Conservation (phyloP, 1,284 basidiomycete species). For the Agaricales sp. region DNA sequence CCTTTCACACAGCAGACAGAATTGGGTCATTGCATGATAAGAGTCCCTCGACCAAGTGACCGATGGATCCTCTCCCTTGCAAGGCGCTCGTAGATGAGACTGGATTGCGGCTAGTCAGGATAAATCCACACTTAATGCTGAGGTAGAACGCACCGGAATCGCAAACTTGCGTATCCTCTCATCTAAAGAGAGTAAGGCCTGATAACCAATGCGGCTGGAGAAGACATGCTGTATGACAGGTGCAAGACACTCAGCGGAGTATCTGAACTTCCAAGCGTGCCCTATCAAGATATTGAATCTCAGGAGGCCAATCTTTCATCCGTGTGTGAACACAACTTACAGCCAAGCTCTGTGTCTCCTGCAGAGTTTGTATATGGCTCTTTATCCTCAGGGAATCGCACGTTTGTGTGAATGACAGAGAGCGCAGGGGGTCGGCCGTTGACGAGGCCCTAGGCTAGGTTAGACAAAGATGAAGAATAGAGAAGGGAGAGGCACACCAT, state of each 20-base stretch:
- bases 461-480: conserved; percentile 4
- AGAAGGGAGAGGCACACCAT: conserved; percentile 23
- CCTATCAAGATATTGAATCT: conserved; percentile 19
- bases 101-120: too few species aligned
- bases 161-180: conserved; percentile 34
- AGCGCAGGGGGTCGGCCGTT: conserved; percentile 37
- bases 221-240: conserved; percentile 32
- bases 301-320: too few species aligned
- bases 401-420: conserved; percentile 34
- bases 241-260: conserved; percentile 33
- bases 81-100: conserved; percentile 27
- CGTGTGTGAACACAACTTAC: too few species aligned
- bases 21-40: conserved; percentile 33
- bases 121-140: too few species aligned
- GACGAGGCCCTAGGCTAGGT: conserved; percentile 27
- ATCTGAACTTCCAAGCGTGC: conserved; percentile 38
- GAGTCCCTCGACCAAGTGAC: conserved; percentile 30
- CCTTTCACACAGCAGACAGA: conserved; percentile 25
- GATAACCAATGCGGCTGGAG: conserved; percentile 27
- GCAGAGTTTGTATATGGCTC: conserved; percentile 19
- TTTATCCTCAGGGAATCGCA: conserved; percentile 37
- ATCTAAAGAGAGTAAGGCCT: conserved; percentile 32
- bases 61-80: conserved; percentile 18
- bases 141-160: conserved; percentile 19
- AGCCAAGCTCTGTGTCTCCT: conserved; percentile 20